Evolutionary conservation across 371 early-diverging fungal species (phyloP).

Genomic region (Mucor racemosus): DNA sequence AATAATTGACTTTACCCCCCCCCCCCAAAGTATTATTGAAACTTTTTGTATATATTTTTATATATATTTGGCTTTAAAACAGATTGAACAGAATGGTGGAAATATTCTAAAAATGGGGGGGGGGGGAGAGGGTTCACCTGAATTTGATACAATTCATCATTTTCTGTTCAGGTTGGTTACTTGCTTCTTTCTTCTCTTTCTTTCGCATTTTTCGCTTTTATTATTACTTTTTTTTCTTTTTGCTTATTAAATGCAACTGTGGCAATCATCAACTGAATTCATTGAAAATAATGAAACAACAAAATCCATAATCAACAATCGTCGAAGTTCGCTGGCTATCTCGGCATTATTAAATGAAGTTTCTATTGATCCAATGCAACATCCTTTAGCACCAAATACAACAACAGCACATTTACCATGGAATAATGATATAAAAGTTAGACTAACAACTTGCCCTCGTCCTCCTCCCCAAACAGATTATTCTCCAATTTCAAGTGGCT

Average conservation of each 20-base stretch:
- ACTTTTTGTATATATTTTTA: no score
- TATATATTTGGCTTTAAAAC: not conserved
- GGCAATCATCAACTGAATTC: not conserved
- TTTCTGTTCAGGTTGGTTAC: not conserved
- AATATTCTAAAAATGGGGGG: not conserved
- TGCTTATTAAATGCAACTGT: not conserved
- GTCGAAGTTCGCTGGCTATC: constrained; percentile 15
- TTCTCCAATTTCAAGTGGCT: constrained; percentile 7
- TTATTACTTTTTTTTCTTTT: not conserved
- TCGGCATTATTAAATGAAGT: constrained; percentile 35
- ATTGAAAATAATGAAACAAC: not conserved
- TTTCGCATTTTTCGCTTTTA: not conserved
- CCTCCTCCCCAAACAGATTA: not conserved
- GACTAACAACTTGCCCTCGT: not conserved
- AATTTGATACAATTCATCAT: not conserved
- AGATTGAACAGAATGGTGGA: not conserved
- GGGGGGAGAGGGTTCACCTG: not conserved
- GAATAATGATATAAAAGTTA: not conserved
- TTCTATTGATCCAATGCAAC: constrained; percentile 35
- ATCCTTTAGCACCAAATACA: constrained; percentile 3
- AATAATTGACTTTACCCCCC: no score
- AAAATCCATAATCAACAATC: constrained; percentile 2
- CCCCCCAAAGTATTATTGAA: no score
- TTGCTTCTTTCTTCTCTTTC: not conserved
- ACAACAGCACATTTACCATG: constrained; percentile 1